Conservation (phyloP, 345 rosid species). For the Arabidopsis thaliana region TAIR10.1 NC_003074.8:3939501-3940000, state of each 20-base stretch:
- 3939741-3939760: constrained; percentile 97
- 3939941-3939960: constrained; percentile 17
- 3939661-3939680: constrained; percentile 70
- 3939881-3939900: constrained; percentile 87
- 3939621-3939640: constrained; percentile 78
- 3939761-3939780: constrained; percentile 96
- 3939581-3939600: constrained; percentile 64
- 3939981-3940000: constrained; percentile 70
- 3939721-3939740: constrained; percentile 77
- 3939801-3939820: constrained; percentile 95
- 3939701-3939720: constrained; percentile 82
- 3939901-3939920: constrained; percentile 53
- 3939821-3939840: constrained; percentile 91
- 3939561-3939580: constrained; percentile 86
- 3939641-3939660: constrained; percentile 73
- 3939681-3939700: constrained; percentile 85
- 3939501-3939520: constrained; percentile 61
- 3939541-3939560: constrained; percentile 68
- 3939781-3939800: constrained; percentile 90
- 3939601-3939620: constrained; percentile 82
- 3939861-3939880: constrained; percentile 89
- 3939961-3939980: constrained; percentile 11
- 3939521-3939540: constrained; percentile 80
- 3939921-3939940: constrained; percentile 12
- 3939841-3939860: constrained; percentile 94